Conservation (phyloP, 495 filamentous ascomycete species). For the Penicillium tannophilum region DNA sequence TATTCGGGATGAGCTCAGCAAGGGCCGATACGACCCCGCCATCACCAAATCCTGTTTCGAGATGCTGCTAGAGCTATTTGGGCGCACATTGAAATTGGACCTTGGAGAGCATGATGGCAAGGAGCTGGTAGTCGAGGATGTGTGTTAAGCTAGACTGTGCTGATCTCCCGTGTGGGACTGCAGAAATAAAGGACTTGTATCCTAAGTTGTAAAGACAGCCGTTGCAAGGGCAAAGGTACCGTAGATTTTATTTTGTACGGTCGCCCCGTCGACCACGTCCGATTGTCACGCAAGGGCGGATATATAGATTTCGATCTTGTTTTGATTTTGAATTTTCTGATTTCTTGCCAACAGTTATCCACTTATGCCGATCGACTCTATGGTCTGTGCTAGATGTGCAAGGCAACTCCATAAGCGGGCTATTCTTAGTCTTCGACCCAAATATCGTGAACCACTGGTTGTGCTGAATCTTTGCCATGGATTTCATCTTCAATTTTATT, state of each 20-base stretch:
- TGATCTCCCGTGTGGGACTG: slow-evolving; percentile 9
- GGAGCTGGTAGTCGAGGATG: slow-evolving; percentile 57
- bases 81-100: slow-evolving; percentile 73
- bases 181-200: not conserved
- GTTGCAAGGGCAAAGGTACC: not conserved
- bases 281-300: not conserved
- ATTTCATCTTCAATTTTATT: not conserved
- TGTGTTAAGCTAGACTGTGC: slow-evolving; percentile 45
- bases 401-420: not conserved
- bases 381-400: not conserved
- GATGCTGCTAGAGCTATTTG: slow-evolving; percentile 86
- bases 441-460: slow-evolving; percentile 1
- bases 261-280: not conserved
- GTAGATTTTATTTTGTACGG: not conserved
- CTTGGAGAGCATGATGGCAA: slow-evolving; percentile 61
- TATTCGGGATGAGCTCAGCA: slow-evolving; percentile 92
- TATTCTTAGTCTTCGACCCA: slow-evolving; percentile 1
- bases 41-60: slow-evolving; percentile 89
- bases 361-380: not conserved
- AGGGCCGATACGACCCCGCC: slow-evolving; percentile 88
- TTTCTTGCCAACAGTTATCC: not conserved
- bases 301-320: not conserved
- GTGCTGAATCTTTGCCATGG: not conserved
- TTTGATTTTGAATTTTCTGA: not conserved
- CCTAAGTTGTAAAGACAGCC: not conserved